A percentile compares a stretch with the other conserved stretches of the same genome.
phyloP scores from a whole-genome alignment of 2,329 filamentous ascomycete species.

The Cladosporium sp. region DNA sequence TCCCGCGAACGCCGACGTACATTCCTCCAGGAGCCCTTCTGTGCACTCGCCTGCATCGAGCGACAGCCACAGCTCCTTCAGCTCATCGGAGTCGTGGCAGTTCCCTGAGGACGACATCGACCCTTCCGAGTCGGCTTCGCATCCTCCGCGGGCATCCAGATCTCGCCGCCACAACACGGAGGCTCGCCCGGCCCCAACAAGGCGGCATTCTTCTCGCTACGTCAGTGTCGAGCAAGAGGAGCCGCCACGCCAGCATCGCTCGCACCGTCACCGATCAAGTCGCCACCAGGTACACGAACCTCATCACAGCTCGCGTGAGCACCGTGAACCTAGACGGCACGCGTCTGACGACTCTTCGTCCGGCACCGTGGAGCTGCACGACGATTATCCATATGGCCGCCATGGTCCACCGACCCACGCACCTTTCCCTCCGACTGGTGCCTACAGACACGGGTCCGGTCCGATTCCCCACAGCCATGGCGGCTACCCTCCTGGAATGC shows the following conservation, averaged over 20 bases:
- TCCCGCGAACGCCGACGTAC: not conserved
- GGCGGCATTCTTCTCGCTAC: conserved; percentile 37
- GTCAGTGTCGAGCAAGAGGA: conserved; percentile 19
- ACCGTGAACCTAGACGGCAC: conserved; percentile 22
- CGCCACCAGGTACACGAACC: conserved; percentile 23
- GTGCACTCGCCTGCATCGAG: conserved; percentile 27
- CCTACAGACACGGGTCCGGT: conserved; percentile 24
- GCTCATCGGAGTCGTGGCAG: conserved; percentile 27
- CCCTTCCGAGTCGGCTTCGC: conserved; percentile 47
- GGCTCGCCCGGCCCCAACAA: conserved; percentile 29
- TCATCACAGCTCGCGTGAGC: conserved; percentile 12
- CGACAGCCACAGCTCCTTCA: conserved; percentile 22
- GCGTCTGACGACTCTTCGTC: conserved; percentile 33
- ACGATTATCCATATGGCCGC: conserved; percentile 41
- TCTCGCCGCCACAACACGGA: conserved; percentile 33
- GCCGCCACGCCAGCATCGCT: conserved; percentile 22
- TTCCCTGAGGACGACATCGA: conserved; percentile 40
- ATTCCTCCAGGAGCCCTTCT: conserved; percentile 24
- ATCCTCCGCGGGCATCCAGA: conserved; percentile 28
- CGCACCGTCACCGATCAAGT: conserved; percentile 21
- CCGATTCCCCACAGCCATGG: conserved; percentile 26
- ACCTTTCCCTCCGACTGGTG: conserved; percentile 26
- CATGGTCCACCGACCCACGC: conserved; percentile 30
- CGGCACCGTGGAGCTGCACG: conserved; percentile 39
- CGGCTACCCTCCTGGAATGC: conserved; percentile 31